phyloP scores from a whole-genome alignment of 768 basidiomycete species.

The Calocybe indica region DNA sequence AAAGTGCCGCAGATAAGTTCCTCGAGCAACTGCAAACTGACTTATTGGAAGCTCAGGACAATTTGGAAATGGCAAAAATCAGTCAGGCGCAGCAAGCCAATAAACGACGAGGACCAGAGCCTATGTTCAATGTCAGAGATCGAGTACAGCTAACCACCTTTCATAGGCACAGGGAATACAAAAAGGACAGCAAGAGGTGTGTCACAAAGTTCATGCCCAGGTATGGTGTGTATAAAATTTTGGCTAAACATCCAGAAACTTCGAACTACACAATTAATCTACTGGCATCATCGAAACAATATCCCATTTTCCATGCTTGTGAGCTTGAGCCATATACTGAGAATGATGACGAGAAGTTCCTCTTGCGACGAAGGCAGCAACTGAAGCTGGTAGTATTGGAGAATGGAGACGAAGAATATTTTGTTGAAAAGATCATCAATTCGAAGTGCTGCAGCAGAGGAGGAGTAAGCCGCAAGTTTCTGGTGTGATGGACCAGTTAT shows the following conservation, averaged over 20 bases:
- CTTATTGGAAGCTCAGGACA: not conserved
- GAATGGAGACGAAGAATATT: not conserved
- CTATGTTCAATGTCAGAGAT: too few relatives aligned
- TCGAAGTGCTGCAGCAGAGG: conserved; percentile 7
- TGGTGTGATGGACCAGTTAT: conserved; percentile 22
- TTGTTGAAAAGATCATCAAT: not conserved
- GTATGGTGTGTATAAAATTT: conserved; percentile 18
- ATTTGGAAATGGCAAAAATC: not conserved
- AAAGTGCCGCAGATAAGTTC: not conserved
- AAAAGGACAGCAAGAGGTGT: conserved; percentile 12
- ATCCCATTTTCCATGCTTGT: not conserved
- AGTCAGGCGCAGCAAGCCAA: not conserved
- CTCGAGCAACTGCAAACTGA: not conserved
- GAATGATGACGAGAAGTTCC: not conserved
- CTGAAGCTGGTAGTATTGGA: not conserved
- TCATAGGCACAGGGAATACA: conserved; percentile 15
- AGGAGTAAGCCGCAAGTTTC: not conserved
- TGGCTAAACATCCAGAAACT: conserved; percentile 7
- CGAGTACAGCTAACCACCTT: conserved; percentile 23
- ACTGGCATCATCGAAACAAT: too few relatives aligned
- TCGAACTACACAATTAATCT: conserved; percentile 19
- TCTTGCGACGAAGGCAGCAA: not conserved
- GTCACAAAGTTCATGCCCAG: conserved; percentile 33
- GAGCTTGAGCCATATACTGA: not conserved
- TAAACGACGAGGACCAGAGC: too few relatives aligned